Conservation (phyloP, 1,284 basidiomycete genomes). For the Ustilago cynodontis region DNA sequence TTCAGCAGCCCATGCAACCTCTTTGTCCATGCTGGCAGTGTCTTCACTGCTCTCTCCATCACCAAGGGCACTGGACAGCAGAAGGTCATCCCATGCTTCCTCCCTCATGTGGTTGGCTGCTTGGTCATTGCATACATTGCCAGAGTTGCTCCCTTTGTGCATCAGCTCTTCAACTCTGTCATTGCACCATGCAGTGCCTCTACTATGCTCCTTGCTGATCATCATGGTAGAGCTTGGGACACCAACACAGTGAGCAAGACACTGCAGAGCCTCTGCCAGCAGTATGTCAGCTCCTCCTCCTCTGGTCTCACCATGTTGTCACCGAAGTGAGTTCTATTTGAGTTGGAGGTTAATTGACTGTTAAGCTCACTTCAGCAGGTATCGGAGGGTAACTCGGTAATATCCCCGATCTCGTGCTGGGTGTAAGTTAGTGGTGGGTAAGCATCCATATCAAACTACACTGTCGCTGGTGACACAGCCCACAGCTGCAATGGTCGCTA, state of each 20-base stretch:
- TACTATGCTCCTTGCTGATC: background rate
- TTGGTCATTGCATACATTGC: background rate
- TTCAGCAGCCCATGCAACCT: background rate
- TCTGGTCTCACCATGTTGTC: slow-evolving; percentile 6
- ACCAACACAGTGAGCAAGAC: slow-evolving; percentile 3
- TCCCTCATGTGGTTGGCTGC: slow-evolving; percentile 3
- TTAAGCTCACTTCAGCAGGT: no score
- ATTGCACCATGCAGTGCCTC: background rate
- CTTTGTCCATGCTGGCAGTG: background rate
- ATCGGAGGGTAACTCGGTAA: no score
- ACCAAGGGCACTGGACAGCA: background rate
- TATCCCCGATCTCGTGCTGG: no score
- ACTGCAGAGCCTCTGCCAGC: background rate
- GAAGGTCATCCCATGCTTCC: slow-evolving; percentile 7
- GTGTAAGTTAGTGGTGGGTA: no score
- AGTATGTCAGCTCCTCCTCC: background rate
- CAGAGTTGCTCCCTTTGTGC: background rate
- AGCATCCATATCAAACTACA: no score
- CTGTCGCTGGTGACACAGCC: no score
- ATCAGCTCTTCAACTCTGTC: background rate
- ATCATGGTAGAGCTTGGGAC: background rate
- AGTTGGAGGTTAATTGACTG: no score
- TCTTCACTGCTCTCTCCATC: slow-evolving; percentile 2
- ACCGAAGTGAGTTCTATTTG: no score
- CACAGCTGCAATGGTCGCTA: no score